Conservation (phyloP, 2,329 filamentous ascomycete species). For the Neodidymelliopsis sp. region DNA sequence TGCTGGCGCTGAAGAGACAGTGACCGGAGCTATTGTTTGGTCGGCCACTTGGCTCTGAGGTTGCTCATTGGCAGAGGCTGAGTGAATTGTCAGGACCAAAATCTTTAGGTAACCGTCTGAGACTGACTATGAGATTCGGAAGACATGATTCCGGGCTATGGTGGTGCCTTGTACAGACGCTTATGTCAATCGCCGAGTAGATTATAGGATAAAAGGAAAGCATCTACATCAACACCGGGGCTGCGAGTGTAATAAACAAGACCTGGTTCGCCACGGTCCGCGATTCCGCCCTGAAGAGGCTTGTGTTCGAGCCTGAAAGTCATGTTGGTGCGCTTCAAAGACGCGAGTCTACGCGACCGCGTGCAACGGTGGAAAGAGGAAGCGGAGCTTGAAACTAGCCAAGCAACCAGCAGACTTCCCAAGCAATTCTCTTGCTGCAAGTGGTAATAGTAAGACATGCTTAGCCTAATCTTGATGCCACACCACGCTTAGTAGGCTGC, state of each 20-base stretch:
- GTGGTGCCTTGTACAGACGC: conserved; percentile 20
- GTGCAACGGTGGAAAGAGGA: conserved; percentile 22
- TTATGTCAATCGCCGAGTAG: conserved; percentile 30
- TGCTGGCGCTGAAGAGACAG: conserved; percentile 27
- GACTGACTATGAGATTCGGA: conserved; percentile 43
- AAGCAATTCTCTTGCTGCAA: conserved; percentile 16
- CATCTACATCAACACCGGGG: conserved; percentile 35
- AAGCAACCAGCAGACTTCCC: conserved; percentile 28
- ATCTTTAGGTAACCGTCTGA: conserved; percentile 19
- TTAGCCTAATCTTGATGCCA: conserved; percentile 30
- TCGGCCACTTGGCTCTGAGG: conserved; percentile 37
- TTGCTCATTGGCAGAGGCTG: conserved; percentile 38
- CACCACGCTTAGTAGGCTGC: conserved; percentile 31
- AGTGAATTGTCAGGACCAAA: conserved; percentile 32
- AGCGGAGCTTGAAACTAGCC: conserved; percentile 41
- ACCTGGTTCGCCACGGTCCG: conserved; percentile 24
- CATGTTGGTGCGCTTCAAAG: conserved; percentile 23
- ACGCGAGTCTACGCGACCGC: conserved; percentile 19
- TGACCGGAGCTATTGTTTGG: conserved; percentile 39
- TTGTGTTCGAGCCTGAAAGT: conserved; percentile 21
- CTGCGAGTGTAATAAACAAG: conserved; percentile 45
- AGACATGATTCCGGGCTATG: conserved; percentile 39
- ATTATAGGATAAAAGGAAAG: conserved; percentile 32
- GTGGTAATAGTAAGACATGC: conserved; percentile 12
- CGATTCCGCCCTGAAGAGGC: conserved; percentile 20